Conservation (phyloP, 257 asterid species). For the Henckelia pumila region DNA sequence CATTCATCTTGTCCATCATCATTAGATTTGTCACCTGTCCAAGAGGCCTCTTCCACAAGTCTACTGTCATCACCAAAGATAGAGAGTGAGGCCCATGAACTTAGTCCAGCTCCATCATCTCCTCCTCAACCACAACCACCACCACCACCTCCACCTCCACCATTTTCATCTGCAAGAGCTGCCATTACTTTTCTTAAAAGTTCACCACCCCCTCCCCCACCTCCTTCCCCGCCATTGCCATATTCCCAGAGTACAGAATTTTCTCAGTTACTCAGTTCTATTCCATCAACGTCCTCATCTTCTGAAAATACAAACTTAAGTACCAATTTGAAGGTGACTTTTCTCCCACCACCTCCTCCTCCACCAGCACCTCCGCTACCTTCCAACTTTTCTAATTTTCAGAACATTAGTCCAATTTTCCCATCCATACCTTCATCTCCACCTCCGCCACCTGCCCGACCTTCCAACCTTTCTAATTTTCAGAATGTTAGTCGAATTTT, state of each 20-base stretch:
- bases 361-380: conserved; percentile 10
- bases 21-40: conserved; percentile 36
- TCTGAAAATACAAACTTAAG: conserved; percentile 25
- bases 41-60: conserved; percentile 33
- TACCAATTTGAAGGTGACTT: conserved; percentile 17
- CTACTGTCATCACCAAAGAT: conserved; percentile 31
- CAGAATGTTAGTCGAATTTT: conserved; percentile 31
- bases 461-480: conserved; percentile 30
- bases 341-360: conserved; percentile 21
- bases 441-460: conserved; percentile 33
- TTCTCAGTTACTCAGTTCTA: conserved; percentile 15
- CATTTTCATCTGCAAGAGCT: background rate
- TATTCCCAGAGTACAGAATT: conserved; percentile 19
- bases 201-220: conserved; percentile 31
- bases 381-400: background rate
- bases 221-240: conserved; percentile 33
- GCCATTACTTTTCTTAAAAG: background rate
- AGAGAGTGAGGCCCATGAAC: conserved; percentile 37
- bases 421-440: background rate
- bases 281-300: conserved; percentile 22
- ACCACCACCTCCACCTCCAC: conserved; percentile 28
- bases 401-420: background rate
- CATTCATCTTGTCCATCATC: conserved; percentile 45
- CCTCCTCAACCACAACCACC: conserved; percentile 28
- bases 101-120: conserved; percentile 30